Evolutionary conservation across 257 asterid genomes (phyloP).

Genomic region (Plectranthus barbatus): DNA sequence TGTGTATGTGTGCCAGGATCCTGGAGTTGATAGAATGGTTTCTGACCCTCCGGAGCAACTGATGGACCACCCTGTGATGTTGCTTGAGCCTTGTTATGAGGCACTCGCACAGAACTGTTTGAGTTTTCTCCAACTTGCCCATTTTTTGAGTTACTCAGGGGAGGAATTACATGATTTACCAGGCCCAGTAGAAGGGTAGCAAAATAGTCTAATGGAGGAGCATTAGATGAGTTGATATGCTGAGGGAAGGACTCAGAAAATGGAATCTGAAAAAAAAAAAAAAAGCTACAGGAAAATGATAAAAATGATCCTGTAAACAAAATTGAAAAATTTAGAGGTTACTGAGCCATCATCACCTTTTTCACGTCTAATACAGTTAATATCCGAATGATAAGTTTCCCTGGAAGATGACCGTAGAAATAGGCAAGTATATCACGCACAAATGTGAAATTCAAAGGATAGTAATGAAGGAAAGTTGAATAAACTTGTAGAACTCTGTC

Average conservation of each 20-base stretch:
- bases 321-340: not conserved
- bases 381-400: slow-evolving; percentile 75
- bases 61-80: slow-evolving; percentile 54
- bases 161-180: slow-evolving; percentile 90
- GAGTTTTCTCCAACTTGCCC: slow-evolving; percentile 53
- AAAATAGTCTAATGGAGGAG: slow-evolving; percentile 93
- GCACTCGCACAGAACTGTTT: slow-evolving; percentile 35
- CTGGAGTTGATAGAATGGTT: slow-evolving; percentile 87
- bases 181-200: slow-evolving; percentile 79
- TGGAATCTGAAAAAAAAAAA: slow-evolving; percentile 62
- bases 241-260: slow-evolving; percentile 96
- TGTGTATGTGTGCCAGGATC: slow-evolving; percentile 96
- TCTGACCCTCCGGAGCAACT: slow-evolving; percentile 59
- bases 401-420: slow-evolving; percentile 95
- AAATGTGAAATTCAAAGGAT: slow-evolving; percentile 86
- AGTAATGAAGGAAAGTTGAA: slow-evolving; percentile 71
- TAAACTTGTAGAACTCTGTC: slow-evolving; percentile 84
- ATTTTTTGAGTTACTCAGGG: slow-evolving; percentile 53
- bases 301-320: slow-evolving; percentile 4
- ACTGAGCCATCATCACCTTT: slow-evolving; percentile 48
- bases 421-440: slow-evolving; percentile 97
- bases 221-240: slow-evolving; percentile 70
- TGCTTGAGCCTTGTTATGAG: slow-evolving; percentile 46
- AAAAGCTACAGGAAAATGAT: slow-evolving; percentile 6
- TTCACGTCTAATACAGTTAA: slow-evolving; percentile 69